Evolutionary conservation across 768 basidiomycete species (phyloP).

Genomic region (Mycena maculata): DNA sequence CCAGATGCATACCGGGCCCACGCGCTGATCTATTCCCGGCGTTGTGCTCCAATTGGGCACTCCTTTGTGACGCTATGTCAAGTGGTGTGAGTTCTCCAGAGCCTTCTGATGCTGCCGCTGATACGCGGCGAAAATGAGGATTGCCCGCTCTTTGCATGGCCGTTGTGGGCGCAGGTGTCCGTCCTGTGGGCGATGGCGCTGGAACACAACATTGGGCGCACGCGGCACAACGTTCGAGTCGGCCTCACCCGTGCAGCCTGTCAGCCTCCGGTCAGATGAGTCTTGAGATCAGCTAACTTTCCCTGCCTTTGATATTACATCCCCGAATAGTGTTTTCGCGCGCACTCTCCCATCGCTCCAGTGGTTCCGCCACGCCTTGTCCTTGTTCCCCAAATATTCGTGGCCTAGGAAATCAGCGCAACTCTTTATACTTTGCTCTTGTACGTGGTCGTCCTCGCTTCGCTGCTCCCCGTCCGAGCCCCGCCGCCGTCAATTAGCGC

Average conservation of each 20-base stretch:
- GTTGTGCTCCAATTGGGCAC: neutral
- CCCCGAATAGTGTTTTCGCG: slow-evolving; percentile 10
- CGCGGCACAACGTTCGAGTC: neutral
- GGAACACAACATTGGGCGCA: neutral
- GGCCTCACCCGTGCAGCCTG: neutral
- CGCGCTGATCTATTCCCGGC: slow-evolving; percentile 10
- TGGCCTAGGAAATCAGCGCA: neutral
- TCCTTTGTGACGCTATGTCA: neutral
- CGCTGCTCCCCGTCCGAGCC: neutral
- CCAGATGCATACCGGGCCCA: slow-evolving; percentile 2
- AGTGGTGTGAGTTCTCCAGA: neutral
- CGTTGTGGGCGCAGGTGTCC: slow-evolving; percentile 6
- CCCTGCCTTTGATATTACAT: neutral
- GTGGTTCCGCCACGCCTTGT: neutral
- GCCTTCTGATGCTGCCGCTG: neutral
- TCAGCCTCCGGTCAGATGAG: neutral
- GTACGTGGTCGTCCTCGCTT: neutral
- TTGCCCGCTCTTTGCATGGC: neutral
- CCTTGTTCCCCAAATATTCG: neutral
- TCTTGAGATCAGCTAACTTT: neutral
- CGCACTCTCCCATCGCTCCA: neutral
- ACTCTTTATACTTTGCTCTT: neutral
- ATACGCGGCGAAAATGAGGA: slow-evolving; percentile 25
- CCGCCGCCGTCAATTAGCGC: neutral
- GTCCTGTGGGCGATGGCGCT: neutral